phyloP scores from a whole-genome alignment of 2,329 filamentous ascomycete genomes.

The Fusarium guadeloupense region DNA sequence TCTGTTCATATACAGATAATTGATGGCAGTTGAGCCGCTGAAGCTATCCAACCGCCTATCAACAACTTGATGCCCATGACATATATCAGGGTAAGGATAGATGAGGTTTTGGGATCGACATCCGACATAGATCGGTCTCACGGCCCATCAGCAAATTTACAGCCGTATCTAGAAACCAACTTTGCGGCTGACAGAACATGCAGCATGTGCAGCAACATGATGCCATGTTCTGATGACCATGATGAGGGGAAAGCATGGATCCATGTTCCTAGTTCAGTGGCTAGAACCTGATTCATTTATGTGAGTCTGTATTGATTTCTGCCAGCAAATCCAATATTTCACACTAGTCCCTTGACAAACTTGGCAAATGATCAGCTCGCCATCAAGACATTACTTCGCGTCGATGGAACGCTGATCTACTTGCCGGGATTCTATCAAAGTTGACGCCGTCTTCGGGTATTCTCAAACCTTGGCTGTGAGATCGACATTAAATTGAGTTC shows the following conservation, averaged over 20 bases:
- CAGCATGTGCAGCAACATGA: constrained; percentile 4
- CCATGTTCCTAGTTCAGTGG: constrained; percentile 9
- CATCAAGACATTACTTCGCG: too few relatives aligned
- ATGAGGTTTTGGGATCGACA: too few relatives aligned
- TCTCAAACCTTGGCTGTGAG: too few relatives aligned
- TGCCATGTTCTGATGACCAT: constrained; percentile 3
- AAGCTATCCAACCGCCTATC: background rate
- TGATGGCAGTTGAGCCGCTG: background rate
- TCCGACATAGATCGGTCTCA: background rate
- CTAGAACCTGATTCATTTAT: constrained; percentile 19
- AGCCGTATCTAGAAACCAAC: background rate
- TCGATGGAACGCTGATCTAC: background rate
- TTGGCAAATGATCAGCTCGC: constrained; percentile 17
- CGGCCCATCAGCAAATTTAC: background rate
- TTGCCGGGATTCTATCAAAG: constrained; percentile 1
- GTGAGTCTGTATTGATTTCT: constrained; percentile 3
- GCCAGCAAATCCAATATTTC: constrained; percentile 25
- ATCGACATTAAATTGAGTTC: too few relatives aligned
- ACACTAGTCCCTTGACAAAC: constrained; percentile 10
- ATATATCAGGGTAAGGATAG: too few relatives aligned
- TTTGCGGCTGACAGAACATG: constrained; percentile 16
- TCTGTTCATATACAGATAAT: background rate
- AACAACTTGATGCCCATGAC: constrained; percentile 16
- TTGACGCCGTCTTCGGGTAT: background rate
- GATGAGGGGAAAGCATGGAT: constrained; percentile 18